Percentiles rank a stretch among this genome's conserved stretches.
These are phyloP conservation scores for Platanus orientalis DNA, from an alignment of 164 flowering plant genomes.

Conservation along the genomic window DNA sequence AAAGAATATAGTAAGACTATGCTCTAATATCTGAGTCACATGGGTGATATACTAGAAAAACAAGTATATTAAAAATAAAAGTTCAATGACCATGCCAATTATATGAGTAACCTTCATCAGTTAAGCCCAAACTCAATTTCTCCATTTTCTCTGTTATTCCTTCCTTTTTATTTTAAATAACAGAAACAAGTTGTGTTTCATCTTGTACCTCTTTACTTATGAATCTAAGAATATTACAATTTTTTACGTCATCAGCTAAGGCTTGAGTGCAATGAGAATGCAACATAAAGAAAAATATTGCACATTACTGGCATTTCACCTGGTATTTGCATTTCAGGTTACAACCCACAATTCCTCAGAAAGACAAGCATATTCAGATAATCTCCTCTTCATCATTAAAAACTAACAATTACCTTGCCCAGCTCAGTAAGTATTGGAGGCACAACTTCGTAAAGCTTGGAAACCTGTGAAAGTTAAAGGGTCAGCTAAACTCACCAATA, in stretches of 20 bases:
- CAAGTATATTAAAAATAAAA: no score
- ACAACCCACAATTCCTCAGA: neutral
- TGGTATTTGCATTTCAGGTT: neutral
- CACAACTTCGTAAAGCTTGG: constrained; percentile 95
- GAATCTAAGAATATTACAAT: no score
- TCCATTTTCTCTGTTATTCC: neutral
- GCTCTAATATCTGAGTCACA: neutral
- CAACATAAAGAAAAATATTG: neutral
- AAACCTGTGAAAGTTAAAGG: constrained; percentile 50
- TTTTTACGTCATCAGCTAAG: neutral
- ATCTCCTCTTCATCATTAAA: neutral
- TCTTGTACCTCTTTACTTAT: no score
- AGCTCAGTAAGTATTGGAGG: constrained; percentile 89
- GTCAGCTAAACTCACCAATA: constrained; percentile 1
- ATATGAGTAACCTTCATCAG: neutral
- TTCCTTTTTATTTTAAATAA: no score
- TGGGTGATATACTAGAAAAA: no score
- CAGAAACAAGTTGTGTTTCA: neutral
- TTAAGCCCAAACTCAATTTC: neutral
- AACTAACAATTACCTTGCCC: constrained; percentile 61
- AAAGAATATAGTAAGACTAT: no score
- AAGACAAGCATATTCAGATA: neutral
- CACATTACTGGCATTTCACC: neutral
- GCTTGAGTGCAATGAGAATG: neutral
- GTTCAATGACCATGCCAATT: no score